Percentiles rank a stretch among this genome's conserved stretches.
phyloP scores from a whole-genome alignment of 257 asterid genomes.

The Plantago elongata region DNA sequence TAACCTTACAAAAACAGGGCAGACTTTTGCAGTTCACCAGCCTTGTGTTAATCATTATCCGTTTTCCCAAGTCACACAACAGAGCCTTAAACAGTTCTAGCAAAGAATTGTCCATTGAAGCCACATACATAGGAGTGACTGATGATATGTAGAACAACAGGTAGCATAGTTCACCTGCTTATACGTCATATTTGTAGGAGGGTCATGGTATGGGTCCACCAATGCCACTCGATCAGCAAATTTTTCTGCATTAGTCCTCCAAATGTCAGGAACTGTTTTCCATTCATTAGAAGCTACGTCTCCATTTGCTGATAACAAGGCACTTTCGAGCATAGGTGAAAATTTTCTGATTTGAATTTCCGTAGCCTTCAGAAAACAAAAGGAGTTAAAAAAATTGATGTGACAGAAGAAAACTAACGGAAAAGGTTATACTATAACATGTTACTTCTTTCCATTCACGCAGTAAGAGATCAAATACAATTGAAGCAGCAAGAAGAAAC shows the following conservation, averaged over 20 bases:
- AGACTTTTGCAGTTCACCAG: no score
- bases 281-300: slow-evolving; percentile 48
- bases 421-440: background rate
- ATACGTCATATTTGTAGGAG: slow-evolving; percentile 71
- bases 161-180: slow-evolving; percentile 46
- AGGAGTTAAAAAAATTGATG: background rate
- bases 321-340: slow-evolving; percentile 64
- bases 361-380: slow-evolving; percentile 31
- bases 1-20: background rate
- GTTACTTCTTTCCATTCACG: slow-evolving; percentile 5
- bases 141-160: slow-evolving; percentile 6
- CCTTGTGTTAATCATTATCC: background rate
- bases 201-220: slow-evolving; percentile 83
- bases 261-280: slow-evolving; percentile 83
- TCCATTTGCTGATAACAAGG: slow-evolving; percentile 35
- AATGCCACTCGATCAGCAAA: slow-evolving; percentile 71
- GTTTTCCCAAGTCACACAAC: background rate
- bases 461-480: slow-evolving; percentile 5
- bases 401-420: no score
- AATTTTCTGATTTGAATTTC: slow-evolving; percentile 55
- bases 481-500: background rate
- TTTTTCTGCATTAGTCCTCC: slow-evolving; percentile 77
- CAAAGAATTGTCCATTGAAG: slow-evolving; percentile 1
- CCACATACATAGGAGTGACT: background rate
- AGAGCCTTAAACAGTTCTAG: background rate